Evolutionary conservation across 2,329 filamentous ascomycete species (phyloP), one percentile per base, ranked within the genome.

Genomic region (Monilinia vaccinii-corymbosi): DNA sequence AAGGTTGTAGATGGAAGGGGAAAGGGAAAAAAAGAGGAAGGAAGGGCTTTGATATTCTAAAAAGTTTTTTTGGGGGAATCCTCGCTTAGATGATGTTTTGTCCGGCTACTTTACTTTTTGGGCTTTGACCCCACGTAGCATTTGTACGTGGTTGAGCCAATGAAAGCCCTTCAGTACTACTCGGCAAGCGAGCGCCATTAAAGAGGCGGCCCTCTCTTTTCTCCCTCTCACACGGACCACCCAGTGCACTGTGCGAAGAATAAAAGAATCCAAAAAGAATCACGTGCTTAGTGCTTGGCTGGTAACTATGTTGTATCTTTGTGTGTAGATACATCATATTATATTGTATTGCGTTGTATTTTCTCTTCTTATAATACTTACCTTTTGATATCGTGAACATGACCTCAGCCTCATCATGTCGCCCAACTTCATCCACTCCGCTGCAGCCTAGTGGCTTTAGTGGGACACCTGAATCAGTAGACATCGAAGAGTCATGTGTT

Each of bases 401-500:
- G 40, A 56, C 47, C 18, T 56, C 44, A 13, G 40, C 21, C 3
- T n/a, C 34, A 11, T 34, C n/a, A n/a, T n/a, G n/a, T n/a, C n/a
- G 16, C 21, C 10, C 34, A 48, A 42, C 34, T 47, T 47, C n/a
- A 23, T 36, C 23, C 7, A 42, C 25, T 44, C 25, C 51, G 3
- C 18, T 47, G 28, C 45, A 59, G 45, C 38, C 48, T 28, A 59
- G 57, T 59, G 48, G 49, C 48, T 36, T 18, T 11, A 47, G 21
- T 31, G 31, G 16, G 11, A 25, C 23, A 18, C 16, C 63, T 62
- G 64, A 66, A 56, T 60, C 67, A 71, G 61, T 71, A 65, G 69
- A 64, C 25, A 73, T 77, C 78, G 50, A 44, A 70, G 75, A 79
- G 65, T 71, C 71, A 67, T 51, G 50, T 69, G 72, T 77, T 67